Evolutionary conservation across 148 eudicot species (phyloP), one percentile per base, ranked within the genome.

Genomic region (Rheum nobile): DNA sequence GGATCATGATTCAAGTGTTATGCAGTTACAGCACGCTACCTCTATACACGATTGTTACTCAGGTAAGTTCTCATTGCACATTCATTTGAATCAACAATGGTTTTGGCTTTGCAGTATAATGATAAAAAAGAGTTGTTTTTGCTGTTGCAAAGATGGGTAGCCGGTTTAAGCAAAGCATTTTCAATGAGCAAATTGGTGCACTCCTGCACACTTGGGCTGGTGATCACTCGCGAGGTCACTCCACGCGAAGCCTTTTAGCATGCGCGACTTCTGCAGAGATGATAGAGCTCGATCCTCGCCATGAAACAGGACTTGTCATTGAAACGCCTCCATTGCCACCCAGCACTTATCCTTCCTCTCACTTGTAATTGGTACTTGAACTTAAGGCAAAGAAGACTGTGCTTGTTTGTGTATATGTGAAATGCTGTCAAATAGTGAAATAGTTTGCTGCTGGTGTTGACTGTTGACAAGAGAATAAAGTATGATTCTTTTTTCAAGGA

Each of bases 11-110:
- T 75, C 86, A 84, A 57, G 71, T 84, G 22, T 48, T 84, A 1
- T 81, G 84, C 71, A 78, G 86, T 79, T 81, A 84, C 72, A 84
- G 86, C 76, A 84, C 86, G 37, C 75, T 84, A 61, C 86, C 86
- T 16, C 80, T 84, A 6, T 84, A 79, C 47, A 82, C 84, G 29
- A 79, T 84, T 68, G 83, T 84, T 22, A 81, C 84, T 17, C 86
- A 81, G 84, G 84, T 84, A 75, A 81, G 37, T 29, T 52, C 34
- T 46, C 24, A 44, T 14, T 47, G 39, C 3, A 9, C 55, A 46
- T 29, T 12, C 26, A 19, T 41, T 22, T 71, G 0, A 12, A 71
- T 43, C 26, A 69, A 11, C 28, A 9, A 14, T 16, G 41, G 39
- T 16, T 29, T 63, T 63, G 19, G 4, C 38, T 17, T 44, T 3